Evolutionary conservation across 495 filamentous ascomycete genomes (phyloP), one percentile per base, ranked within the genome.

Genomic region (Xylaria castorea): DNA sequence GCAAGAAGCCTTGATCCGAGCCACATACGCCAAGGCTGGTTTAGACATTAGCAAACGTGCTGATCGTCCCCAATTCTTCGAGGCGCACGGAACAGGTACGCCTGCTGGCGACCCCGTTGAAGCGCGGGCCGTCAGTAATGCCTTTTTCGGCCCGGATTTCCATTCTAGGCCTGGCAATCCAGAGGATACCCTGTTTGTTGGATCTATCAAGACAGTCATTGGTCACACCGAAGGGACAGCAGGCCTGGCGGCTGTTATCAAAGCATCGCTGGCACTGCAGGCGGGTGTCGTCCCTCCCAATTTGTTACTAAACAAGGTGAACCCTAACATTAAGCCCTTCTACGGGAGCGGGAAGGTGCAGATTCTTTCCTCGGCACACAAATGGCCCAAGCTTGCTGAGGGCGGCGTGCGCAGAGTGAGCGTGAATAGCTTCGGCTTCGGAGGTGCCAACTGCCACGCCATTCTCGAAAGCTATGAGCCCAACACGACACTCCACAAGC

Each of bases 201-300:
- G 86, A 5, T 83, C 84, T 0, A 73, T 87, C 0, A 89, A 89
- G 66, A 80, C 82, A 0, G 83, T 85, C 46, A 75, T 87, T 8
- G 85, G 87, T 0, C 87, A 89, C 68, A 64, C 79, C 3, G 87
- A 88, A 73, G 83, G 78, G 1, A 76, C 81, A 0, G 78, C 79
- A 57, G 86, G 87, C 2, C 70, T 89, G 22, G 78, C 83, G 0
- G 81, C 77, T 0, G 60, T 89, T 0, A 81, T 88, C 30, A 89
- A 89, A 68, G 79, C 80, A 0, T 73, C 80, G 4, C 64, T 87
- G 42, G 82, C 82, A 70, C 67, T 89, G 5, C 83, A 89, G 66
- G 79, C 79, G 32, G 81, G 79, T 25, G 1, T 55, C 5, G 74
- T 82, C 57, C 69, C 71, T 5, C 76, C 80, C 3, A 78, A 77